Evolutionary conservation across 164 flowering plant genomes (phyloP), one percentile per base, ranked within the genome.

Genomic region (Echeveria elegans): DNA sequence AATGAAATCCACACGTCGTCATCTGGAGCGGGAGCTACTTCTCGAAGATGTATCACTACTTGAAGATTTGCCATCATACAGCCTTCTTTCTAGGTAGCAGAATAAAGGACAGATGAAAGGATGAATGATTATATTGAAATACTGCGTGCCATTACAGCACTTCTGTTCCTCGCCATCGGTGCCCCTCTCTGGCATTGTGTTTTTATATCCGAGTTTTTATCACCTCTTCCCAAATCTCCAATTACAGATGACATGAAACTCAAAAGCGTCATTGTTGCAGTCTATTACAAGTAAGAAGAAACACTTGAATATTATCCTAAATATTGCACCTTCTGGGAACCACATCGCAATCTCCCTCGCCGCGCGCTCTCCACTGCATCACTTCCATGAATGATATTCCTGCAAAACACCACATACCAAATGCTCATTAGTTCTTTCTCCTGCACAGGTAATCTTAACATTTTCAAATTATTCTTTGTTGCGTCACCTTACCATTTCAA

Each of bases 321-420:
- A 90, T n/a, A n/a, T n/a, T n/a, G n/a, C n/a, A n/a, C n/a, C 95
- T 30, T 92, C 96, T 7, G 93, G 88, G 83, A 94, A 94, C 96
- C 97, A 94, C 73, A 90, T 74, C 4, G 87, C 90, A 72, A 90
- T 89, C 76, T 94, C 96, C 72, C 89, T 88, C 68, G 70, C 77
- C 6, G 89, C 98, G 69, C 89, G 90, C 77, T 82, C 97, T 9
- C 85, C 91, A 0, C 90, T 70, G 63, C 91, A n/a, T n/a, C 96
- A 21, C 98, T 94, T 32, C 98, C 98, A 43, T 94, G 98, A n/a
- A n/a, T n/a, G n/a, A n/a, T n/a, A n/a, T n/a, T n/a, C n/a, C n/a
- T n/a, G n/a, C n/a, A n/a, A n/a, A n/a, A n/a, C n/a, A n/a, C n/a
- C n/a, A n/a, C n/a, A n/a, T n/a, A n/a, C n/a, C n/a, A n/a, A n/a